phyloP scores from a whole-genome alignment of 179 eudicot genomes.

The Amaranthus tricolor region DNA sequence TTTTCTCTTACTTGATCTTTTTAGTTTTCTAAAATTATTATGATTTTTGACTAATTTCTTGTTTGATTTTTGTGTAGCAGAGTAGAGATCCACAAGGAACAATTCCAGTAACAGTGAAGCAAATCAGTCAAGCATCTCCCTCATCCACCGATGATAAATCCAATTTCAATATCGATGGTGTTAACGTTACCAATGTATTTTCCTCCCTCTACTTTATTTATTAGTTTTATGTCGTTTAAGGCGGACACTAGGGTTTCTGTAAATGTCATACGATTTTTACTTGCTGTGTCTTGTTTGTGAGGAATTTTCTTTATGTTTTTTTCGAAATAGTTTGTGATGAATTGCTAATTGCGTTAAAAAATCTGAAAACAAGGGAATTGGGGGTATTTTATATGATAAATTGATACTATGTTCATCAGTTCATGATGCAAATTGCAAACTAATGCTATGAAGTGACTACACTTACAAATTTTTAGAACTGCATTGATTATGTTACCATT shows the following conservation, averaged over 20 bases:
- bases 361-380: too few species aligned
- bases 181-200: constrained; percentile 56
- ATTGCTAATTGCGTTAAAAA: background rate
- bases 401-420: too few species aligned
- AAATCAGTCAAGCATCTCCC: constrained; percentile 61
- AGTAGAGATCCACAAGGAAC: constrained; percentile 48
- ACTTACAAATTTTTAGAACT: too few species aligned
- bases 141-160: constrained; percentile 50
- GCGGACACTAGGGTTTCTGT: background rate
- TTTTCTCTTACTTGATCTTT: background rate
- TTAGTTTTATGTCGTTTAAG: background rate
- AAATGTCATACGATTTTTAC: background rate
- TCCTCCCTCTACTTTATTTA: background rate
- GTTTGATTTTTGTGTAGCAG: constrained; percentile 33
- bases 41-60: background rate
- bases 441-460: too few species aligned
- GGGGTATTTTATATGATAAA: too few species aligned
- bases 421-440: too few species aligned
- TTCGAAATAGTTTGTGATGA: background rate
- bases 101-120: constrained; percentile 70
- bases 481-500: too few species aligned
- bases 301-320: background rate
- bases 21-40: background rate
- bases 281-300: background rate
- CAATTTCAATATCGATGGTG: constrained; percentile 52